Conservation (phyloP, 2,329 filamentous ascomycete genomes). For the Colletotrichum ledebouriae region DNA sequence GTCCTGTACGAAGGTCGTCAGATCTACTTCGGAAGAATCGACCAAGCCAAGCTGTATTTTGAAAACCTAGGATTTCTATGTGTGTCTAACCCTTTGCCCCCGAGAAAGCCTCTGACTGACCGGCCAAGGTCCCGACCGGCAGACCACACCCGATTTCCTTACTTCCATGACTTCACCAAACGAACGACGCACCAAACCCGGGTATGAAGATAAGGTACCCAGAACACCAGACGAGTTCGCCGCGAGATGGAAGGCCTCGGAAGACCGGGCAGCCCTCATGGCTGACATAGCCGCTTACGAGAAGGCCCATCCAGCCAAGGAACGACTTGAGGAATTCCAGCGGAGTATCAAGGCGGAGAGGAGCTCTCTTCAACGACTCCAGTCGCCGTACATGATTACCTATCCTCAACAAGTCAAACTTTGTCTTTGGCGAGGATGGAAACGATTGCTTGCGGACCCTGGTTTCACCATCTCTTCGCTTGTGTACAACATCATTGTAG, state of each 20-base stretch:
- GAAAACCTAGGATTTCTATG: constrained; percentile 61
- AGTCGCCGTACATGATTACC: constrained; percentile 74
- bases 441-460: constrained; percentile 74
- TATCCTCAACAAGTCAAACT: constrained; percentile 72
- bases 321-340: constrained; percentile 40
- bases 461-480: constrained; percentile 75
- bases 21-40: constrained; percentile 73
- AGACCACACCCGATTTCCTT: constrained; percentile 80
- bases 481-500: constrained; percentile 52
- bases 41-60: constrained; percentile 72
- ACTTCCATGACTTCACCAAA: constrained; percentile 76
- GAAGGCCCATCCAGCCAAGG: constrained; percentile 13
- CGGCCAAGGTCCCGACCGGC: constrained; percentile 49
- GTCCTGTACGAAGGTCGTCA: constrained; percentile 76
- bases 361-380: constrained; percentile 69
- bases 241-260: constrained; percentile 37
- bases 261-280: constrained; percentile 13
- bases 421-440: constrained; percentile 73
- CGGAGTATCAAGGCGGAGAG: constrained; percentile 35
- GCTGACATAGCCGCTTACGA: constrained; percentile 29
- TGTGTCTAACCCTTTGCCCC: constrained; percentile 53
- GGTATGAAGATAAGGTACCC: constrained; percentile 64
- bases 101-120: not conserved
- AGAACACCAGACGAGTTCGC: constrained; percentile 70
- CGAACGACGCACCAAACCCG: constrained; percentile 72